phyloP scores from a whole-genome alignment of 2,329 filamentous ascomycete genomes.

The Colletotrichum sp. region DNA sequence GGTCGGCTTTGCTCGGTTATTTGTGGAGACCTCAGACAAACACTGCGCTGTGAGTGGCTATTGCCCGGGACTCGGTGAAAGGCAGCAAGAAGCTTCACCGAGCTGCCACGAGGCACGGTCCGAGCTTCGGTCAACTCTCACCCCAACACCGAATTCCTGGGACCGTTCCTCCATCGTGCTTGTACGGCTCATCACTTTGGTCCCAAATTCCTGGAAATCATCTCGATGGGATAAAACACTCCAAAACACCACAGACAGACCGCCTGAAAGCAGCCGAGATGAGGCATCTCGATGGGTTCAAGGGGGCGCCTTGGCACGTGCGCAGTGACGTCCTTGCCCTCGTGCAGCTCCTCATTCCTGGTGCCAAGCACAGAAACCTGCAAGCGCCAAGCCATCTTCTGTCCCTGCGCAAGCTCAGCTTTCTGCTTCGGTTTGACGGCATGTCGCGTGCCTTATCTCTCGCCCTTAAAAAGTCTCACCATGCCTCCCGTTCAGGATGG shows the following conservation, averaged over 20 bases:
- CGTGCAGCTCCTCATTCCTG: neutral
- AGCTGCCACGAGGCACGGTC: neutral
- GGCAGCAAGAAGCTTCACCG: neutral
- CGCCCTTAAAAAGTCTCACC: neutral
- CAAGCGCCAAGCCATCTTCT: neutral
- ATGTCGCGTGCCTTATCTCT: neutral
- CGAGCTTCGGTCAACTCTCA: neutral
- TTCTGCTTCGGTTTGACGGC: neutral
- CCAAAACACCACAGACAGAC: neutral
- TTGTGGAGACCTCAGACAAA: neutral
- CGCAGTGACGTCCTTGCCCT: constrained; percentile 4
- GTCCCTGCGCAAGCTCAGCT: neutral
- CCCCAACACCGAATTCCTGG: neutral
- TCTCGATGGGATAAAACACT: neutral
- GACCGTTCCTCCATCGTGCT: neutral
- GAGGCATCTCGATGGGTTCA: neutral
- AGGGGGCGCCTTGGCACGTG: constrained; percentile 9
- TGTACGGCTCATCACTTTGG: neutral
- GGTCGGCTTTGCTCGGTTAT: constrained; percentile 16
- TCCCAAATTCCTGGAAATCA: neutral
- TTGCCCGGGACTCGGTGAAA: neutral
- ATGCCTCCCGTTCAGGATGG: neutral
- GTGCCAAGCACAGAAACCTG: neutral
- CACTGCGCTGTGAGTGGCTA: neutral
- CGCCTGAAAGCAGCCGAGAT: neutral